Base-by-base conservation (phyloP, 2,329 filamentous ascomycete species). In the Stemphylium vesicarium region DNA sequence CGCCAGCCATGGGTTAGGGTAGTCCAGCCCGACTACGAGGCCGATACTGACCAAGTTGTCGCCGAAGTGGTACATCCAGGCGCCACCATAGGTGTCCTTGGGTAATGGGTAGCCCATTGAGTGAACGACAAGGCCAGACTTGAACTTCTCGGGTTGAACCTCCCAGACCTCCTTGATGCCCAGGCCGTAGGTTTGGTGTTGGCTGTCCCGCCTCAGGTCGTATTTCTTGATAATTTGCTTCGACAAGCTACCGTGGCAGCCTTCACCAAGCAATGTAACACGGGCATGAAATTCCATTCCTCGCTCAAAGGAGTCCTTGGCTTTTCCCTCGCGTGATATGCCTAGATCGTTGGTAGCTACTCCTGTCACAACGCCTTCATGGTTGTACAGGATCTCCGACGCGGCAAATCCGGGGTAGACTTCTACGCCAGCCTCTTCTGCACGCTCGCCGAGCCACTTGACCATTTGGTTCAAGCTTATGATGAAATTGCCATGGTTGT, bases 1-100 rank as follows among this genome's bases (percentile, higher is more conserved):
- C 3, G 93, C 95, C 50, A 98, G 79, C 92, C 94, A 99, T 0
- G 95, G 95, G 77, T 99, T 99, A 37, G 91, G 84, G 75, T 99
- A 99, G 80, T 99, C 95, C 49, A 99, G 84, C 20, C 93, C 93
- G 33, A 96, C 90, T 10, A 99, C 95, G 15, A 98, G 82, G 20
- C 95, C 95, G 51, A 99, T 83, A 64, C 88, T 92, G 56, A 99
- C 94, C 68, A 98, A 85, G 77, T 98, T 99, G 68, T 99, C 94
- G 33, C 93, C 95, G 76, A 98, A 99, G 77, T 99, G 95, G 73
- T 99, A 99, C 91, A 99, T 93, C 88, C 92, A 99, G n/a, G 91
- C 92, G 63, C 95, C 95, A 64, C 95, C 95, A 73, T 99, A 99
- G 8, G 93, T 95, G 72, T 98, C 89, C 66, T 83, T 86, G 13